Base-by-base conservation (phyloP, 2,329 filamentous ascomycete species). In the Arthroderma uncinatum region DNA sequence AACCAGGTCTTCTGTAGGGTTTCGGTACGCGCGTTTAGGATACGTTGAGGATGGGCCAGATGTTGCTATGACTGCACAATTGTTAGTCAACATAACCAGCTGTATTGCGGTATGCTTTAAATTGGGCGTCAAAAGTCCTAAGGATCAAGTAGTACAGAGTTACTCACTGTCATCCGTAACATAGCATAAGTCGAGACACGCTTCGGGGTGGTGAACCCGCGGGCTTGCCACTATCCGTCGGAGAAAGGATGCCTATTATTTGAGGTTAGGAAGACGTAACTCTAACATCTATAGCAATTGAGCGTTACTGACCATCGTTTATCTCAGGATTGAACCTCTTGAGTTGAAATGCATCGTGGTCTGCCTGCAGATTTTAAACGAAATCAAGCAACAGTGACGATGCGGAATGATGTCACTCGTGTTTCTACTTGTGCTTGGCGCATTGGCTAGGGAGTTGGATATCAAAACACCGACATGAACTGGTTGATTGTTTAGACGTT, bases 101-200 rank as follows among this genome's bases (percentile, higher is more conserved):
- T 30, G n/a, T 14, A 53, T 53, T 50, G 42, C 16, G 30, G 28
- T 28, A 21, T 2, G 25, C 21, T 23, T 6, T 23, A 21, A 2
- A 7, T 14, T 14, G 4, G 37, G 3, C 16, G 16, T 40, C 48
- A 19, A 14, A 25, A 12, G 25, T 23, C 21, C 8, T 37, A 25
- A n/a, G 28, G 56, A 54, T 44, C 9, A 47, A n/a, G 42, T n/a
- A n/a, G n/a, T n/a, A n/a, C n/a, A n/a, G 36, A 47, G 25, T 53
- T 58, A 44, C 64, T 60, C 64, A 76, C 70, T 88, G 66, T 87
- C 82, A 66, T 91, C 83, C 0, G 90, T 95, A 36, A 97, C 91
- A 72, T 98, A 98, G 78, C 92, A 97, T 47, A 98, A 80, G 70
- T 98, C 93, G 25, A 98, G 79, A 4, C 87, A 87, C 6, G 92